phyloP scores from a whole-genome alignment of 1,139 yeast species.

The Debaryomycetaceae sp. region DNA sequence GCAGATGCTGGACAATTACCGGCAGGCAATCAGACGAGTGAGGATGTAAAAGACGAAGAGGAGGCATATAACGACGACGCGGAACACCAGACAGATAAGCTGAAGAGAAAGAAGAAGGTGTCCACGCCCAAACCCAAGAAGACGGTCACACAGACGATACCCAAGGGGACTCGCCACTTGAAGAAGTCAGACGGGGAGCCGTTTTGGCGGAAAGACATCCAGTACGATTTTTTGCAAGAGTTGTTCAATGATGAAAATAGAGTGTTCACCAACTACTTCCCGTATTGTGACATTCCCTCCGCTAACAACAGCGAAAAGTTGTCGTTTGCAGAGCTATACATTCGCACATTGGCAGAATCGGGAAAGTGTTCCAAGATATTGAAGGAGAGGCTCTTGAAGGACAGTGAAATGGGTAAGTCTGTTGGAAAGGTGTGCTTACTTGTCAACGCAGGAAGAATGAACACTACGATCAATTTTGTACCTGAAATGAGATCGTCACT shows the following conservation, averaged over 20 bases:
- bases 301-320: conserved; percentile 45
- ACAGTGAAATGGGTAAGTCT: conserved; percentile 61
- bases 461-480: conserved; percentile 91
- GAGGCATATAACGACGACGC: conserved; percentile 4
- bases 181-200: conserved; percentile 93
- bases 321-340: conserved; percentile 83
- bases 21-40: conserved; percentile 1
- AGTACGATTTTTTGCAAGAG: conserved; percentile 68
- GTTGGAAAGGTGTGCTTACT: conserved; percentile 81
- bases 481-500: conserved; percentile 96
- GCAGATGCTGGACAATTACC: not conserved
- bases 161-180: conserved; percentile 45
- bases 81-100: conserved; percentile 2
- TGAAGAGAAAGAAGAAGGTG: conserved; percentile 3
- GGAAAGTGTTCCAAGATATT: conserved; percentile 80
- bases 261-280: conserved; percentile 65
- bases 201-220: conserved; percentile 84
- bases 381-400: conserved; percentile 68
- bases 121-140: conserved; percentile 3
- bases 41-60: conserved; percentile 3
- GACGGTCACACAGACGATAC: conserved; percentile 9
- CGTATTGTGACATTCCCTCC: conserved; percentile 29
- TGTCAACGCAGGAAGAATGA: conserved; percentile 90
- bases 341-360: conserved; percentile 78
- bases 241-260: conserved; percentile 61